Base-by-base conservation (phyloP, 2,329 filamentous ascomycete genomes). In the Cyphellophora attinorum region DNA sequence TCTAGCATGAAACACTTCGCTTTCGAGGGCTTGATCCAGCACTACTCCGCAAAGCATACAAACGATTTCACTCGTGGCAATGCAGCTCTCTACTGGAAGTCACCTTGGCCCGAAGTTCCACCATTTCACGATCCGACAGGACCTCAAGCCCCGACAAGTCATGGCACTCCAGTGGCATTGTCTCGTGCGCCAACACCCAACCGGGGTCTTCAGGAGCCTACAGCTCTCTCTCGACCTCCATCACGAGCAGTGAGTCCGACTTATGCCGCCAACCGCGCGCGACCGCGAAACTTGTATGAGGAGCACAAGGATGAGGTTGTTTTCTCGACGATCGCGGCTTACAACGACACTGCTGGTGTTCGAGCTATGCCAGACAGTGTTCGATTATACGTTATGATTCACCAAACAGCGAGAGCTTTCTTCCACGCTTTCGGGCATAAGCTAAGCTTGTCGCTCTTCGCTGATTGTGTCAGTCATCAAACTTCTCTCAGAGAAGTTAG, bases 1-100 rank as follows among this genome's bases (percentile, higher is more conserved):
- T 65, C 65, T 32, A 74, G 70, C 46, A 59, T 64, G 30, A 85
- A 82, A 53, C 72, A 71, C 37, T 89, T 83, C 48, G 78, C 77
- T 0, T 82, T 91, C 44, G 81, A 89, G 57, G 78, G 78, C 6
- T 74, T 89, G 17, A 72, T 89, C 29, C 84, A 91, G 52, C 85
- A 93, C 55, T 89, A 79, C 52, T 82, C 81, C 38, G 81, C 82
- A 27, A 91, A 89, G 55, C 85, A 91, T 53, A 86, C 82, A 28
- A 74, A 57, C 37, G 58, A 65, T 11, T 74, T 89, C 38, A 85
- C 80, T 53, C 57, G 71, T 37, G 83, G 81, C 31, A 85, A 74
- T 48, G 63, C 82, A 30, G 74, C 86, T 28, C 81, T 89, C 11
- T 68, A 81, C 50, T 93, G 84, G 85, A 76, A 78, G 53, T 74